Base-by-base conservation (phyloP, 139 green algal species). In the Chlamydomonas applanata region DNA sequence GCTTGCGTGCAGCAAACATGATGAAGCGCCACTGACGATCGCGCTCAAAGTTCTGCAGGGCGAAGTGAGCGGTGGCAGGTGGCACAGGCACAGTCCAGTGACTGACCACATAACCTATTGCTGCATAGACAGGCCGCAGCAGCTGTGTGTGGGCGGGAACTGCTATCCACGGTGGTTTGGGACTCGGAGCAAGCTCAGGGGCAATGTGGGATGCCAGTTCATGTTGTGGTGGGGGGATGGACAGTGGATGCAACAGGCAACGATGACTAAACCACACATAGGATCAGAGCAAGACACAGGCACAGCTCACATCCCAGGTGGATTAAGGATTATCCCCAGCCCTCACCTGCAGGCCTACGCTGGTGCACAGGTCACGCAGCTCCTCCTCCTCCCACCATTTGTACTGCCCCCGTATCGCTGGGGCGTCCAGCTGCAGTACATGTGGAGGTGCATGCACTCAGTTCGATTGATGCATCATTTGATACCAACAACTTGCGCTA, bases 331-430 rank as follows among this genome's bases (percentile, higher is more conserved):
- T n/a, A 61, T 24, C 33, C 9, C 9, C 17, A 22, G 3, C 35
- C 29, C 44, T 49, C 29, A 76, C 46, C 54, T 60, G 73, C 27
- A 97, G 73, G 22, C 90, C 90, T 32, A 89, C 84, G 25, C 77
- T 53, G 3, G 30, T 69, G 29, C 79, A 89, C 3, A 97, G 75
- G 64, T 96, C 93, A 30, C 74, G 66, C 25, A 98, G 83, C 78
- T 98, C 93, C n/a, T 66, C 65, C 85, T 97, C 91, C 65, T 89
- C 81, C 92, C 92, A 98, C 83, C 88, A 96, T 16, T 79, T 71
- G 81, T 92, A 94, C 13, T 30, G 25, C 4, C 45, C 45, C 16
- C 33, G 33, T 9, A 45, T 36, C 35, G 56, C 34, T 13, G 65
- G 35, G 25, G 36, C 30, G 46, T 78, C 75, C 44, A 79, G 62